A percentile compares a stretch with the other conserved stretches of the same genome.
These are phyloP conservation scores for Eustoma russellianum DNA, from an alignment of 257 asterid species.

Conservation along the genomic window DNA sequence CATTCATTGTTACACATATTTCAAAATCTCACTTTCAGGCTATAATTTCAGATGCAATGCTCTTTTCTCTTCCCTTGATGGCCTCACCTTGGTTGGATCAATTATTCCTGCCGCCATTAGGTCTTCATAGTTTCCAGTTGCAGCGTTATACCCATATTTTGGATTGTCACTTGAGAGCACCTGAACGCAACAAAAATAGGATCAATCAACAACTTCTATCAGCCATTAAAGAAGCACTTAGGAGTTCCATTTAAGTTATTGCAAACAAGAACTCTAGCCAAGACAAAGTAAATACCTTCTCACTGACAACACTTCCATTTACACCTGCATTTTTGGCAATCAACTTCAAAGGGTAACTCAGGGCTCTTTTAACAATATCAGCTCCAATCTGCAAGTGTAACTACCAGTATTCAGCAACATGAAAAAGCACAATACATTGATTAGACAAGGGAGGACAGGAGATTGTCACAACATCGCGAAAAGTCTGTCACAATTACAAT, in stretches of 20 bases:
- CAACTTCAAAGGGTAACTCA: slow-evolving; percentile 94
- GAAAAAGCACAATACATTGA: not conserved
- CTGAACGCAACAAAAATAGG: slow-evolving; percentile 22
- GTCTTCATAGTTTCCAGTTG: slow-evolving; percentile 90
- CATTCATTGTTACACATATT: no score
- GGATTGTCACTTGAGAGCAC: slow-evolving; percentile 82
- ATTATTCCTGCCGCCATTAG: slow-evolving; percentile 95
- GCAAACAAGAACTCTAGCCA: not conserved
- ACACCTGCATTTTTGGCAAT: slow-evolving; percentile 98
- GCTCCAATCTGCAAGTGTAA: slow-evolving; percentile 73
- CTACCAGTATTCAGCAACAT: not conserved
- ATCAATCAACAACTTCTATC: not conserved
- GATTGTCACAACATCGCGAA: no score
- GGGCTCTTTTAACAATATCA: slow-evolving; percentile 87
- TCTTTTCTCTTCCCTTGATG: not conserved
- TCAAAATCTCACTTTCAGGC: no score
- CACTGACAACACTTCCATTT: slow-evolving; percentile 95
- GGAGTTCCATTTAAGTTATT: not conserved
- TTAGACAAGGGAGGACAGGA: no score
- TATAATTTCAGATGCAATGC: no score
- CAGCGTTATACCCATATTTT: slow-evolving; percentile 84
- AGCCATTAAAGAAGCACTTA: not conserved
- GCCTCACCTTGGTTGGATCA: slow-evolving; percentile 85
- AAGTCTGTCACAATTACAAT: no score
- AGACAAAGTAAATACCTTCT: slow-evolving; percentile 44